These are phyloP conservation scores for Echinosphaeria canescens DNA, from an alignment of 2,329 filamentous ascomycete species.

Conservation along the genomic window DNA sequence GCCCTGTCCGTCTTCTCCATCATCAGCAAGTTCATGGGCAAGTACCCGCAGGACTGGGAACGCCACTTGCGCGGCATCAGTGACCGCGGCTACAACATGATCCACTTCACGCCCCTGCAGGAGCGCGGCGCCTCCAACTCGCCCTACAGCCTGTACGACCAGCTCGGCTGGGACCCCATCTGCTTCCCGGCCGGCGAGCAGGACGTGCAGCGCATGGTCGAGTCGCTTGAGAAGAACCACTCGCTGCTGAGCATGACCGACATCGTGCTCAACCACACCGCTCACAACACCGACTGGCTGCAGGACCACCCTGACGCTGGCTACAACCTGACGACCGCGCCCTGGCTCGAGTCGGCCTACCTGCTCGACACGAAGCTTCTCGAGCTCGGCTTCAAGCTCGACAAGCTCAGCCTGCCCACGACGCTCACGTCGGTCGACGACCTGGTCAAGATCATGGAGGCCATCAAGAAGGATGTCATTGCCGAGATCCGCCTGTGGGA, in stretches of 20 bases:
- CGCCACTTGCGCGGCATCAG: constrained; percentile 75
- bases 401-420: constrained; percentile 50
- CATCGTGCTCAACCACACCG: constrained; percentile 96
- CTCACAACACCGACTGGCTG: constrained; percentile 87
- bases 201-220: constrained; percentile 57
- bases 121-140: constrained; percentile 80
- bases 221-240: constrained; percentile 66
- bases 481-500: constrained; percentile 71
- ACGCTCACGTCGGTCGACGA: constrained; percentile 51
- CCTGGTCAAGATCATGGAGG: constrained; percentile 62
- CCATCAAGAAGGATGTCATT: constrained; percentile 62
- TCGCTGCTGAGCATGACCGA: constrained; percentile 79
- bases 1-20: constrained; percentile 83
- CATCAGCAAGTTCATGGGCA: constrained; percentile 96
- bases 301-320: constrained; percentile 87
- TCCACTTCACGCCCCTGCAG: constrained; percentile 93
- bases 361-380: constrained; percentile 40
- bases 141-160: constrained; percentile 91
- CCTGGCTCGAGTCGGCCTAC: constrained; percentile 46
- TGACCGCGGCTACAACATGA: constrained; percentile 91
- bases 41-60: constrained; percentile 78
- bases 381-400: constrained; percentile 57
- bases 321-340: constrained; percentile 83
- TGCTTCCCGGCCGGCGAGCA: constrained; percentile 72
- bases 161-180: constrained; percentile 63